phyloP scores from a whole-genome alignment of 106 monocot genomes.

The Allium sativum region DNA sequence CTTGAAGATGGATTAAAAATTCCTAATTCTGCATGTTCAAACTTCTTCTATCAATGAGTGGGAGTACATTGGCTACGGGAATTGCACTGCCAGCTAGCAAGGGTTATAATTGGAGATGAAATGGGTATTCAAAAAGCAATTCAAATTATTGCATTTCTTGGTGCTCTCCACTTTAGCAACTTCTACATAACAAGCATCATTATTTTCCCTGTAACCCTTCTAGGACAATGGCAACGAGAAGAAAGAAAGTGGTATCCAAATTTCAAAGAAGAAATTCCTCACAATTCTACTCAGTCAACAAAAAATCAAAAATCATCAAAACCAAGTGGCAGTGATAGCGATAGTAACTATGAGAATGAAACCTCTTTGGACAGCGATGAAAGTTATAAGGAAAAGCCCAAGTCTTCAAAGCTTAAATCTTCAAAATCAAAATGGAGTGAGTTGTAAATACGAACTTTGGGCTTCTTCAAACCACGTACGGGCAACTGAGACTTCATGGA shows the following conservation, averaged over 20 bases:
- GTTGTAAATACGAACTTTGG: conserved; percentile 57
- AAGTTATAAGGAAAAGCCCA: conserved; percentile 1
- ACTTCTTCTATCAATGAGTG: conserved; percentile 91
- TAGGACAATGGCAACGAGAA: conserved; percentile 87
- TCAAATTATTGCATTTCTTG: conserved; percentile 84
- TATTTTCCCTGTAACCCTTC: conserved; percentile 90
- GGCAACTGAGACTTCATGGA: conserved; percentile 69
- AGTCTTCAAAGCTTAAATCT: not conserved
- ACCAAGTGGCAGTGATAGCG: conserved; percentile 15
- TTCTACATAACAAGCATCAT: conserved; percentile 83
- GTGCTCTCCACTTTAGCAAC: conserved; percentile 71
- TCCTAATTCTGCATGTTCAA: conserved; percentile 38
- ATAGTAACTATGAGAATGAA: conserved; percentile 56
- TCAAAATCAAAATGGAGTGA: conserved; percentile 58
- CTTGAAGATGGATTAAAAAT: conserved; percentile 92
- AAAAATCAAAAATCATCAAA: conserved; percentile 1
- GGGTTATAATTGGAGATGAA: conserved; percentile 99
- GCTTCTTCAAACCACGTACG: conserved; percentile 89
- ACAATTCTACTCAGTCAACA: conserved; percentile 57
- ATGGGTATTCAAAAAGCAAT: conserved; percentile 95
- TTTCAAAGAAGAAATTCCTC: conserved; percentile 78
- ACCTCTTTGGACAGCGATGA: conserved; percentile 35
- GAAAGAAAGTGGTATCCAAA: conserved; percentile 75
- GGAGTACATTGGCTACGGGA: conserved; percentile 99
- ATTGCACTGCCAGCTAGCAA: conserved; percentile 84